Conservation (phyloP, 352 stramenopile species). For the Pythium diclinum region DNA sequence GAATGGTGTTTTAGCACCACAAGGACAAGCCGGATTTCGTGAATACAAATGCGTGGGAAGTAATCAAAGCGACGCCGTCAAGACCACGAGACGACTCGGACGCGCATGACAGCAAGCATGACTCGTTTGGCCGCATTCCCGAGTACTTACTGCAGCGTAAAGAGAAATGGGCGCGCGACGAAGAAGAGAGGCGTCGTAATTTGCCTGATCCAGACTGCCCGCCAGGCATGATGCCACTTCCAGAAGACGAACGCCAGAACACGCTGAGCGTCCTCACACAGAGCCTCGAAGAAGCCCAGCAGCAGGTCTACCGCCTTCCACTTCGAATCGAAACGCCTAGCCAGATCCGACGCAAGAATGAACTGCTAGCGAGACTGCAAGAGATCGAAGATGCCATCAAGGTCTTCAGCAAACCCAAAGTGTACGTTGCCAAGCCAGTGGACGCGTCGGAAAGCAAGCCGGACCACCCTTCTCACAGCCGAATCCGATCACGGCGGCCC, state of each 20-base stretch:
- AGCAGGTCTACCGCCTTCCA: slow-evolving; percentile 72
- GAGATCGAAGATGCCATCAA: slow-evolving; percentile 90
- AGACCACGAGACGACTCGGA: slow-evolving; percentile 19
- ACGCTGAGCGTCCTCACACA: slow-evolving; percentile 67
- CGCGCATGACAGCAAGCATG: slow-evolving; percentile 20
- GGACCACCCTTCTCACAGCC: neutral
- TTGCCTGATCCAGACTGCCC: slow-evolving; percentile 83
- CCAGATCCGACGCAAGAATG: slow-evolving; percentile 78
- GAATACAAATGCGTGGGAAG: slow-evolving; percentile 72
- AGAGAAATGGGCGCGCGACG: slow-evolving; percentile 79
- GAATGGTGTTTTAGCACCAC: slow-evolving; percentile 33
- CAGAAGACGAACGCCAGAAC: slow-evolving; percentile 72
- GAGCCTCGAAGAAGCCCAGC: slow-evolving; percentile 53
- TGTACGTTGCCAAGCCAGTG: slow-evolving; percentile 68
- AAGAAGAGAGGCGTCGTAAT: slow-evolving; percentile 71
- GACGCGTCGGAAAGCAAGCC: slow-evolving; percentile 16
- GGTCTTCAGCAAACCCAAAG: slow-evolving; percentile 83
- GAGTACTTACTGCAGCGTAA: slow-evolving; percentile 70
- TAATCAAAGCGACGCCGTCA: slow-evolving; percentile 55
- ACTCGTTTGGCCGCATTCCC: slow-evolving; percentile 63
- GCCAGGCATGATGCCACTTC: slow-evolving; percentile 79
- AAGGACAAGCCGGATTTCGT: slow-evolving; percentile 69
- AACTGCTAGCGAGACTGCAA: slow-evolving; percentile 75
- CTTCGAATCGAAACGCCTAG: slow-evolving; percentile 82
- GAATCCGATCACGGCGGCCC: slow-evolving; percentile 15